A percentile compares a stretch with the other conserved stretches of the same genome.
Evolutionary conservation across 768 basidiomycete species (phyloP).

Genomic region (Tricholomella constricta): DNA sequence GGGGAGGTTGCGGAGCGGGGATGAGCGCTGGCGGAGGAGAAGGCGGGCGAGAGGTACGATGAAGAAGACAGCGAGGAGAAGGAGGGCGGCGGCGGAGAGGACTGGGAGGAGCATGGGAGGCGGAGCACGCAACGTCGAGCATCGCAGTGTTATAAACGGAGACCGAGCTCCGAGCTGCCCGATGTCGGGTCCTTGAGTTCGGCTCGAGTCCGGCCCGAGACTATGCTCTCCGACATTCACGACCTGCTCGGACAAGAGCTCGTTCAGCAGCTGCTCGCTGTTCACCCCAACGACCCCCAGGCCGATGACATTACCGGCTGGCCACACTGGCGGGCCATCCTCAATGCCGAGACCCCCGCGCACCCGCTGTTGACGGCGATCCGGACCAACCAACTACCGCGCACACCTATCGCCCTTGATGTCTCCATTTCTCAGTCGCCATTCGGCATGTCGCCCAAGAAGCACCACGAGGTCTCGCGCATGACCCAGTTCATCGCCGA

Average conservation of each 20-base stretch:
- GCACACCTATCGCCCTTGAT: slow-evolving; percentile 22
- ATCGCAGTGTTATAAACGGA: slow-evolving; percentile 1
- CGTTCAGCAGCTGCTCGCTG: slow-evolving; percentile 36
- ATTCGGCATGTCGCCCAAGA: slow-evolving; percentile 74
- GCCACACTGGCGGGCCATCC: slow-evolving; percentile 17
- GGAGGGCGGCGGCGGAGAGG: slow-evolving; percentile 23
- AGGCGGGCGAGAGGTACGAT: slow-evolving; percentile 38
- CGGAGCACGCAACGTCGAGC: slow-evolving; percentile 10
- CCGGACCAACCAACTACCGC: slow-evolving; percentile 24
- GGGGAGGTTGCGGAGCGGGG: slow-evolving; percentile 48
- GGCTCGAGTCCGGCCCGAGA: background rate
- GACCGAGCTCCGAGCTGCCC: background rate
- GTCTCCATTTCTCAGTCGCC: slow-evolving; percentile 16
- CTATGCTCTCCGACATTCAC: slow-evolving; percentile 4
- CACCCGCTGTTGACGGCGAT: slow-evolving; percentile 21
- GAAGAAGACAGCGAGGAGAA: slow-evolving; percentile 20
- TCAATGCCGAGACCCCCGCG: slow-evolving; percentile 9
- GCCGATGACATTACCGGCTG: slow-evolving; percentile 25
- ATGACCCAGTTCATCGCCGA: slow-evolving; percentile 46
- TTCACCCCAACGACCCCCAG: slow-evolving; percentile 45
- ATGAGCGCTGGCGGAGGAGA: slow-evolving; percentile 45
- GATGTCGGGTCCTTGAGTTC: background rate
- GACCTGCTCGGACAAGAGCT: slow-evolving; percentile 6
- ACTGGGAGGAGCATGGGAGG: slow-evolving; percentile 8
- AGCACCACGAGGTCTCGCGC: slow-evolving; percentile 67